These are phyloP conservation scores for Daldinia eschscholtzii DNA, from an alignment of 2,329 filamentous ascomycete genomes.

Conservation along the genomic window DNA sequence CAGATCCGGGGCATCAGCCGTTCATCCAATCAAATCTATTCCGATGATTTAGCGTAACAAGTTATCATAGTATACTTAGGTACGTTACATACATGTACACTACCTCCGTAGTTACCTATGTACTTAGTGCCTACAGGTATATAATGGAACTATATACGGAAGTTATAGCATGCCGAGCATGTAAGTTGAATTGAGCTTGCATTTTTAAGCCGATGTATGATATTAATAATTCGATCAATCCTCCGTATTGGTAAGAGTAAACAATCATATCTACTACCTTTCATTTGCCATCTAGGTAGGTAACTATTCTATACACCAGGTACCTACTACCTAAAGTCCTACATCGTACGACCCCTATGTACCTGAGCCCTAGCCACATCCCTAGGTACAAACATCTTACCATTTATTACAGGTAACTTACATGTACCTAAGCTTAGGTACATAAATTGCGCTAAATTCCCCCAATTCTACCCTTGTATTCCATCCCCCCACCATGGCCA, in stretches of 20 bases:
- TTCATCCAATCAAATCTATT: constrained; percentile 21
- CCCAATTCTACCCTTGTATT: constrained; percentile 5
- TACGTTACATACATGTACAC: not conserved
- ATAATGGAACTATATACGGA: too few relatives aligned
- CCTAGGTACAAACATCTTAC: not conserved
- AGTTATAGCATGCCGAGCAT: too few relatives aligned
- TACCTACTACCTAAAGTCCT: too few relatives aligned
- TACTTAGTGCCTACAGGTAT: not conserved
- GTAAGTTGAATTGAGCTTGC: too few relatives aligned
- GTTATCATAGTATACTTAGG: constrained; percentile 5
- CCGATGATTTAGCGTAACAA: constrained; percentile 1
- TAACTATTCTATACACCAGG: too few relatives aligned
- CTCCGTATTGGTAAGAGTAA: too few relatives aligned
- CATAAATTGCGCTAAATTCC: constrained; percentile 1
- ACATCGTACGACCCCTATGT: not conserved
- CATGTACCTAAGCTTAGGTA: not conserved
- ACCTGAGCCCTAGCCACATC: not conserved
- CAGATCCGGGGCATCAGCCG: constrained; percentile 33
- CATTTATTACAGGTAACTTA: too few relatives aligned
- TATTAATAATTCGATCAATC: too few relatives aligned
- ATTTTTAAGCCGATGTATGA: too few relatives aligned
- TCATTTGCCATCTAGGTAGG: too few relatives aligned
- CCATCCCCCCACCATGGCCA: not conserved
- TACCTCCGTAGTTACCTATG: not conserved
- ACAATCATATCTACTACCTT: too few relatives aligned